Evolutionary conservation across 805 yeast species (phyloP), one percentile per base, ranked within the genome.

Genomic region (Alloascoidea africana): DNA sequence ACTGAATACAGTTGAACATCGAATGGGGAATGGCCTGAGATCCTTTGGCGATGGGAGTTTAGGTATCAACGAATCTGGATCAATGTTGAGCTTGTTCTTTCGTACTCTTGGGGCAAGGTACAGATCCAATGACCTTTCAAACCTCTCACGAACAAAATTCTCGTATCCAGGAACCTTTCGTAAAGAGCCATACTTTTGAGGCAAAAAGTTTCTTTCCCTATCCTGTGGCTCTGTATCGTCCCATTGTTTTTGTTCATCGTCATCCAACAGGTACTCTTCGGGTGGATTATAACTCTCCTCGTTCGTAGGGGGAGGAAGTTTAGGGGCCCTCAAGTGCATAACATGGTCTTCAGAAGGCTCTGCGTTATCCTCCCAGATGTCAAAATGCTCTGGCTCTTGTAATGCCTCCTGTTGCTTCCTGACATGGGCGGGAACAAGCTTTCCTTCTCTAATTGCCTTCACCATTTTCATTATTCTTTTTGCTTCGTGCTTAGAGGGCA

Each of bases 231-330:
- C 91, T 30, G 63, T 55, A 34, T 68, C 70, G 45, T 73, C 71
- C 83, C 89, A 83, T 48, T 69, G 63, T 46, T 75, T 66, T 45
- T 61, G 63, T 54, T 89, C 97, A 50, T 85, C 89, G 36, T 74
- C 81, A 11, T 75, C 75, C 43, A 84, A 61, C 46, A 91, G 61
- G 51, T 91, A 91, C 63, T 91, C 99, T 52, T 70, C 95, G 3
- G 99, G 99, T 27, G 99, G 99, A 54, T 91, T 91, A 58, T 91
- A 91, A 50, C 91, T 76, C 62, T 89, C 96, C 47, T 89, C 98
- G 53, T 91, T 75, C 1, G 96, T 84, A 41, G 99, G 99, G 27
- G 96, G 97, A 13, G 95, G 76, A 49, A 85, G 48, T 57, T 91
- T 89, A 30, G 99, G 98, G 13, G 98, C 98, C 53, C 95, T 74